Percentiles rank a stretch among this genome's conserved stretches.
These are phyloP conservation scores for Vitis amurensis DNA, from an alignment of 164 flowering plant genomes.

Conservation along the genomic window DNA sequence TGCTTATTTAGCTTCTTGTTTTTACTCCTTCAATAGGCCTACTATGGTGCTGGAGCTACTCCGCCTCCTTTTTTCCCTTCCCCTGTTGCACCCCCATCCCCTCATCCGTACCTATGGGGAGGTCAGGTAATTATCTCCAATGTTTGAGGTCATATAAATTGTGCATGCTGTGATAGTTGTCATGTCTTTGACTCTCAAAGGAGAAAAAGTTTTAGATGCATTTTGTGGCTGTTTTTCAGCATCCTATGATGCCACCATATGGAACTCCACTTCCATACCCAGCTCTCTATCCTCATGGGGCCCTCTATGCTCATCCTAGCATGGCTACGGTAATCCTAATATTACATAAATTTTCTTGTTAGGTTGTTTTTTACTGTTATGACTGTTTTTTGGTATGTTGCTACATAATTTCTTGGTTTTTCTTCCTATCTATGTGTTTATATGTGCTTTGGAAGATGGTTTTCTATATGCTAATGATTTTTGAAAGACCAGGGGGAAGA, in stretches of 20 bases:
- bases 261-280: slow-evolving; percentile 10
- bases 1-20: background rate
- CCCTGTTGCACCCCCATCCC: slow-evolving; percentile 8
- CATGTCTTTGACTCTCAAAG: background rate
- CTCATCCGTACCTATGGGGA: slow-evolving; percentile 12
- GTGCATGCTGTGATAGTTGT: background rate
- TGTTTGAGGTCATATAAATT: background rate
- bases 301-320: slow-evolving; percentile 11
- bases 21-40: slow-evolving; percentile 9
- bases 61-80: slow-evolving; percentile 10
- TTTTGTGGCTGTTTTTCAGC: slow-evolving; percentile 6
- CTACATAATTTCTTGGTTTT: too few species aligned
- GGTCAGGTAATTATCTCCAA: slow-evolving; percentile 1
- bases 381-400: too few species aligned
- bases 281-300: slow-evolving; percentile 7
- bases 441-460: too few species aligned
- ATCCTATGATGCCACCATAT: slow-evolving; percentile 7
- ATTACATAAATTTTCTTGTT: background rate
- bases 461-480: too few species aligned
- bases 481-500: background rate
- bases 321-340: background rate
- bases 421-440: too few species aligned
- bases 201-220: background rate
- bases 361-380: background rate
- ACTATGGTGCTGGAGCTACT: slow-evolving; percentile 10